Conservation (phyloP, 371 early-diverging fungal genomes). For the Mucor saturninus region DNA sequence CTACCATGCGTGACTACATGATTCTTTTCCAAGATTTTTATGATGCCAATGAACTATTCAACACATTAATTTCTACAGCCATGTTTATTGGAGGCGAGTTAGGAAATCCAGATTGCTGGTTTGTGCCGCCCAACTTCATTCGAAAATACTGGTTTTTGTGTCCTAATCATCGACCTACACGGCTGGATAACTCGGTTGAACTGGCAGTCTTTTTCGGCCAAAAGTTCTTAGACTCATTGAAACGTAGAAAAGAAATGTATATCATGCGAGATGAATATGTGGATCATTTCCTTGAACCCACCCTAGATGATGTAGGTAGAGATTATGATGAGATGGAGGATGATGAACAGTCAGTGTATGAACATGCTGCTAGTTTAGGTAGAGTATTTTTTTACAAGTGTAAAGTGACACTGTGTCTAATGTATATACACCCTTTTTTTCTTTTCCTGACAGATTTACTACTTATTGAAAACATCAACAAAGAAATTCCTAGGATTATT, state of each 20-base stretch:
- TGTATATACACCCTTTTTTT: background rate
- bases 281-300: constrained; percentile 17
- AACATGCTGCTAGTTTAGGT: constrained; percentile 8
- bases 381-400: background rate
- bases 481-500: constrained; percentile 22
- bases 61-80: constrained; percentile 33
- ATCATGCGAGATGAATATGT: constrained; percentile 20
- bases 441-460: constrained; percentile 8
- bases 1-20: constrained; percentile 54
- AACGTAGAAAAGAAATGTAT: constrained; percentile 30
- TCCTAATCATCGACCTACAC: constrained; percentile 26
- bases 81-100: constrained; percentile 50
- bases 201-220: constrained; percentile 22
- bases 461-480: constrained; percentile 17
- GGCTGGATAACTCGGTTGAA: constrained; percentile 32
- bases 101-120: constrained; percentile 42
- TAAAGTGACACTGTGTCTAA: background rate
- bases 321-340: background rate
- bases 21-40: constrained; percentile 51
- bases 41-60: constrained; percentile 49
- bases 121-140: constrained; percentile 32
- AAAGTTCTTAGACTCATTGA: constrained; percentile 22
- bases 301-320: background rate
- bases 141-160: constrained; percentile 36
- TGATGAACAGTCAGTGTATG: background rate